Base-by-base conservation (phyloP, 768 basidiomycete genomes). In the Suillus ampliporus region DNA sequence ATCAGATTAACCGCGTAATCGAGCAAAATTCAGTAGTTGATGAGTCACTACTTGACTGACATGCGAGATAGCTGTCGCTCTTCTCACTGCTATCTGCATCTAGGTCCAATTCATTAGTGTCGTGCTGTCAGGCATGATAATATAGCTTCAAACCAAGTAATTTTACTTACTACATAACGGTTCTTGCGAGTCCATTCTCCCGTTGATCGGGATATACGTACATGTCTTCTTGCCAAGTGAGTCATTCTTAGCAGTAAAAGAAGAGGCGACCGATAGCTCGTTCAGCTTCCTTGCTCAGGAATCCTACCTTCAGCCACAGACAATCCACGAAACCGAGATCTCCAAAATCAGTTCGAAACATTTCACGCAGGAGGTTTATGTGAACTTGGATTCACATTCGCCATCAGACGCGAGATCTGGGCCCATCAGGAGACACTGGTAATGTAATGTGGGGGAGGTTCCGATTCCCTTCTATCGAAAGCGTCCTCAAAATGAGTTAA, bases 181-280 rank as follows among this genome's bases (percentile, higher is more conserved):
- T 35, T 26, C 15, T 38, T 17, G 53, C 38, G 35, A 54, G 53
- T 38, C 15, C 15, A 35, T 38, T 23, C 8, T 23, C 15, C 35
- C 2, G 23, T 54, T 26, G 15, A 38, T 3, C 21, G 5, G 23
- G 15, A 38, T 38, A 46, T 74, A 74, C 65, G 69, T 34, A 26
- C 26, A 44, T 74, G 74, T 38, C 59, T 74, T 2, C 74, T 74
- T 66, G 61, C 73, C 14, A 74, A 74, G 73, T 74, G 17, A 57
- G 73, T 57, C 26, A 4, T 60, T 40, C 10, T 4, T 11, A 26
- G 43, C 2, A 21, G 5, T 35, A 38, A 21, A 19, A 38, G 0
- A 31, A 21, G 26, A 28, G 3, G 4, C n/a, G 14, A 28, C 43
- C 64, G 35, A 70, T 13, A 43, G 52, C 1, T 41, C 14, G 0